phyloP scores from a whole-genome alignment of 345 rosid species.

The Salix suchowensis region DNA sequence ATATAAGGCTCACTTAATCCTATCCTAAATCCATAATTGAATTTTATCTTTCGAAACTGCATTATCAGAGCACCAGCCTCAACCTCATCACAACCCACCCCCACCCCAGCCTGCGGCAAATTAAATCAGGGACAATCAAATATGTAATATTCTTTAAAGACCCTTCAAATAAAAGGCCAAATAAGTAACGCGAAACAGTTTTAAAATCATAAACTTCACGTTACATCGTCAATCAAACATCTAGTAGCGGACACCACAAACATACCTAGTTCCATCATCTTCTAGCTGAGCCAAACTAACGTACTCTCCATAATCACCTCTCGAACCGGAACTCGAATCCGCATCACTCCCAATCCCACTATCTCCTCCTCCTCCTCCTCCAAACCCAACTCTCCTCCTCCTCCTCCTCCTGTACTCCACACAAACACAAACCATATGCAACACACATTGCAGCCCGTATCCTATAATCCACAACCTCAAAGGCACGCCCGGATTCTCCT shows the following conservation, averaged over 20 bases:
- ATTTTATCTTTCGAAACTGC: too few species aligned
- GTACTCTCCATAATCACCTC: slow-evolving; percentile 52
- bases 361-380: slow-evolving; percentile 19
- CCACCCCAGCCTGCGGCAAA: too few species aligned
- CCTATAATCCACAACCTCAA: slow-evolving; percentile 81
- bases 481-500: slow-evolving; percentile 67
- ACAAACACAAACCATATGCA: slow-evolving; percentile 82
- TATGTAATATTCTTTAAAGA: too few species aligned
- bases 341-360: slow-evolving; percentile 33
- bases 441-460: slow-evolving; percentile 70
- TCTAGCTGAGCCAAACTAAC: slow-evolving; percentile 60
- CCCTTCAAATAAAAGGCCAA: too few species aligned
- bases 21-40: too few species aligned
- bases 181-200: neutral
- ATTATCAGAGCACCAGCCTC: too few species aligned
- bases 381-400: slow-evolving; percentile 34
- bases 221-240: neutral
- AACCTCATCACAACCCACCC: too few species aligned
- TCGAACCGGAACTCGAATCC: slow-evolving; percentile 42
- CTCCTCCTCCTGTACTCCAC: slow-evolving; percentile 74
- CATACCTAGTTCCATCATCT: slow-evolving; percentile 61
- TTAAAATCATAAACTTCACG: neutral
- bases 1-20: too few species aligned
- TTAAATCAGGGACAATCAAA: too few species aligned
- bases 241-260: neutral